These are phyloP conservation scores for Amanita inopinata DNA, from an alignment of 768 basidiomycete genomes.

Conservation along the genomic window DNA sequence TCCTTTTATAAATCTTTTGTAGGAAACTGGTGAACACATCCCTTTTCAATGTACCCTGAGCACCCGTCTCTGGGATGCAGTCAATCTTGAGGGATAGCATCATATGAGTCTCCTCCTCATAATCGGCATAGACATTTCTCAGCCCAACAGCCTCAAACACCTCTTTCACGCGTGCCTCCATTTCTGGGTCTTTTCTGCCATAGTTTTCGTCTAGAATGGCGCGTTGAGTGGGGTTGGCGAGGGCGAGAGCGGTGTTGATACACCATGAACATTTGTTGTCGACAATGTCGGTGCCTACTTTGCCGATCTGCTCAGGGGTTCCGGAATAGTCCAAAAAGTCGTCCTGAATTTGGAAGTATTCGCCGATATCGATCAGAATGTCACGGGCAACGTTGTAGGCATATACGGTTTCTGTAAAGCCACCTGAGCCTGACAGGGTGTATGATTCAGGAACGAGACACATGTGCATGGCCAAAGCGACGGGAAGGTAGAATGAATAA, in stretches of 20 bases:
- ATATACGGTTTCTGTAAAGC: constrained; percentile 23
- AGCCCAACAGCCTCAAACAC: constrained; percentile 68
- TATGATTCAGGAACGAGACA: constrained; percentile 49
- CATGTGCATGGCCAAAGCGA: constrained; percentile 87
- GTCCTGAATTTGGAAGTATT: constrained; percentile 99
- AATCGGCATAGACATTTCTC: constrained; percentile 55
- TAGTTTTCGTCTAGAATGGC: constrained; percentile 46
- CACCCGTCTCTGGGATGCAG: constrained; percentile 51
- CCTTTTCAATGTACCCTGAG: constrained; percentile 35
- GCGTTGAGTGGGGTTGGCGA: constrained; percentile 47
- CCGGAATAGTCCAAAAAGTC: constrained; percentile 93
- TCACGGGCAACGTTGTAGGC: constrained; percentile 67
- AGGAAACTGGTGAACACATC: constrained; percentile 83
- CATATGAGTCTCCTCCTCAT: constrained; percentile 69
- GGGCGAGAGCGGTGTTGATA: constrained; percentile 74
- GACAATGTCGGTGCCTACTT: constrained; percentile 95
- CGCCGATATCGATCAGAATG: constrained; percentile 87
- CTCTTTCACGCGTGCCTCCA: constrained; percentile 37
- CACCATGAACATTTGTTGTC: constrained; percentile 99
- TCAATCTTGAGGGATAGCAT: constrained; percentile 63
- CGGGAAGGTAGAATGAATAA: constrained; percentile 98
- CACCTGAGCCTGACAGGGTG: constrained; percentile 15
- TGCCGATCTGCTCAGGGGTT: constrained; percentile 85
- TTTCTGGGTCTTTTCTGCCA: constrained; percentile 41
- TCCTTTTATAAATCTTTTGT: constrained; percentile 67